These are phyloP conservation scores for Pseudogymnoascus sp. DNA, from an alignment of 2,329 filamentous ascomycete species.

Conservation along the genomic window DNA sequence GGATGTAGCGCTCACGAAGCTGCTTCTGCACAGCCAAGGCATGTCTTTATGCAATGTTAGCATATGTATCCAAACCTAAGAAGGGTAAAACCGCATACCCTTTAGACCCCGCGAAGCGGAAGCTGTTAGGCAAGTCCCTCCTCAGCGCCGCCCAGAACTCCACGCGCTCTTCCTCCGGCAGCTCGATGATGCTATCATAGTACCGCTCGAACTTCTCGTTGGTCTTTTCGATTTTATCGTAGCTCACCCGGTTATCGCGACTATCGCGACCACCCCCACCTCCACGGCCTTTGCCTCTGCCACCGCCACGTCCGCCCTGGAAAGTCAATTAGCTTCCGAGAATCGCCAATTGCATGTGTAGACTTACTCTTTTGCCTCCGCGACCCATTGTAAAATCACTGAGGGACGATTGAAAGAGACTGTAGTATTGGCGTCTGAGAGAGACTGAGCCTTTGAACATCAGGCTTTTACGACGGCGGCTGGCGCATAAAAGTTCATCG, in stretches of 20 bases:
- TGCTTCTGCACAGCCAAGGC: constrained; percentile 87
- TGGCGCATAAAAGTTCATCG: constrained; percentile 8
- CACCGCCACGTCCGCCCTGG: constrained; percentile 15
- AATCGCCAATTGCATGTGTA: neutral
- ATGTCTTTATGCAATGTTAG: constrained; percentile 47
- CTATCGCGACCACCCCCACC: constrained; percentile 31
- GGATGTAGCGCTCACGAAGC: constrained; percentile 81
- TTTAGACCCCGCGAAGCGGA: constrained; percentile 93
- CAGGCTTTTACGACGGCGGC: constrained; percentile 4
- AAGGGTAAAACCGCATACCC: constrained; percentile 44
- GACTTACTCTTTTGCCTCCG: constrained; percentile 12
- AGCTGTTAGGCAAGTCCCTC: constrained; percentile 89
- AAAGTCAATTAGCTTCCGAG: neutral
- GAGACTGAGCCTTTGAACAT: constrained; percentile 6
- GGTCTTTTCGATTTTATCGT: constrained; percentile 57
- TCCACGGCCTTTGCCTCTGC: constrained; percentile 18
- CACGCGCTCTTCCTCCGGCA: constrained; percentile 69
- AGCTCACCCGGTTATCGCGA: constrained; percentile 35
- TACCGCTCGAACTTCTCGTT: constrained; percentile 82
- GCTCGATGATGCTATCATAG: constrained; percentile 70
- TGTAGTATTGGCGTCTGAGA: neutral
- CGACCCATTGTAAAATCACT: constrained; percentile 9
- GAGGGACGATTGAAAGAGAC: neutral
- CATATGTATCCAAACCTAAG: neutral
- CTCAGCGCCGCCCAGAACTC: constrained; percentile 79